Conservation (phyloP, 768 basidiomycete genomes). For the Amanita rubescens region DNA sequence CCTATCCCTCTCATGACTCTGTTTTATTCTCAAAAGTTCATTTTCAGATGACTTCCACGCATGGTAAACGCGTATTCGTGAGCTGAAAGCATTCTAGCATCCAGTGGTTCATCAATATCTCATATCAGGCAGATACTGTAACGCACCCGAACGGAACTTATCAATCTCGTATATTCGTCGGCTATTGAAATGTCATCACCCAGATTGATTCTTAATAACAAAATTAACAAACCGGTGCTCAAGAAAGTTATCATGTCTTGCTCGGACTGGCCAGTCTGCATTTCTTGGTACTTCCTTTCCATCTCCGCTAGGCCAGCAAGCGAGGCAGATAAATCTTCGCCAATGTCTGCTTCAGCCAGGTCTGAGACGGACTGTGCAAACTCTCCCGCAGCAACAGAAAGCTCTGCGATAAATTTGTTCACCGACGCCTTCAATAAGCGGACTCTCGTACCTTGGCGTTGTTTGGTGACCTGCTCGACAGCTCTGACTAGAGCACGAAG, state of each 20-base stretch:
- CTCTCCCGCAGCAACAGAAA: slow-evolving; percentile 65
- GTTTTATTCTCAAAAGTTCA: slow-evolving; percentile 64
- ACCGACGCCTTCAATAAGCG: slow-evolving; percentile 7
- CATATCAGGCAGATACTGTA: background rate
- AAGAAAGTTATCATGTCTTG: slow-evolving; percentile 79
- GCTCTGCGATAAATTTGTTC: slow-evolving; percentile 36
- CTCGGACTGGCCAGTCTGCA: slow-evolving; percentile 67
- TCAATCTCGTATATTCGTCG: slow-evolving; percentile 91
- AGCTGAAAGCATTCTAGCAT: slow-evolving; percentile 74
- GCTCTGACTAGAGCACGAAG: slow-evolving; percentile 81
- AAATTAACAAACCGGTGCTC: slow-evolving; percentile 48
- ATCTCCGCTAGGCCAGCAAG: slow-evolving; percentile 69
- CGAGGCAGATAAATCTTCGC: slow-evolving; percentile 61
- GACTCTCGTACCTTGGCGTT: slow-evolving; percentile 51
- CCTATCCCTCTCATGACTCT: slow-evolving; percentile 75
- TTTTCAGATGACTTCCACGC: slow-evolving; percentile 76
- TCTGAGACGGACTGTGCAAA: slow-evolving; percentile 68
- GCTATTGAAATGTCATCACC: slow-evolving; percentile 25
- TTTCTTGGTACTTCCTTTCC: slow-evolving; percentile 64
- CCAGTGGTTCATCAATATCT: background rate
- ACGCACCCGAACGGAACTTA: slow-evolving; percentile 78
- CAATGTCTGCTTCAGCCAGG: slow-evolving; percentile 71
- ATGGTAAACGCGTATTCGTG: slow-evolving; percentile 77
- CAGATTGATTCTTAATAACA: background rate
- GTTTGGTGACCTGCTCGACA: slow-evolving; percentile 78